These are phyloP conservation scores for Aspergillus homomorphus DNA, from an alignment of 495 filamentous ascomycete genomes.

Conservation along the genomic window DNA sequence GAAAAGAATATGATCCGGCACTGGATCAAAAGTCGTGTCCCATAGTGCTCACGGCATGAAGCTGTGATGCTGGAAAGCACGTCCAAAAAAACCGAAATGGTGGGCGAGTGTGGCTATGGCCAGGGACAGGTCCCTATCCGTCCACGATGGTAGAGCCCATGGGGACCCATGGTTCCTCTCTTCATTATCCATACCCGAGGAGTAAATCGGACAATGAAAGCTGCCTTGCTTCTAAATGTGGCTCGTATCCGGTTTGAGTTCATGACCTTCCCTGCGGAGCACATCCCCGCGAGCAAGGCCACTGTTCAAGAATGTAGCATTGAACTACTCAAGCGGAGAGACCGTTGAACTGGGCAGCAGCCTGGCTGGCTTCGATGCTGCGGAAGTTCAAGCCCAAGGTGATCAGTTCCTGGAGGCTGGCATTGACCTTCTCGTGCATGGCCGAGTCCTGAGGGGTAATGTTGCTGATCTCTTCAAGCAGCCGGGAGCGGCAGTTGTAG, in stretches of 20 bases:
- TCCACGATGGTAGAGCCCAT: too few relatives aligned
- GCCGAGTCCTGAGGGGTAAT: conserved; percentile 43
- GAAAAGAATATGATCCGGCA: conserved; percentile 5
- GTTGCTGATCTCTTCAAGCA: conserved; percentile 41
- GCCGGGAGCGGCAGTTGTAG: conserved; percentile 40
- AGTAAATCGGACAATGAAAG: too few relatives aligned
- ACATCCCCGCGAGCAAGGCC: neutral
- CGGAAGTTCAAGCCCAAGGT: conserved; percentile 46
- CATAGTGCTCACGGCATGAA: neutral
- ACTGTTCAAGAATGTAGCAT: conserved; percentile 4
- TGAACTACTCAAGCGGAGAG: conserved; percentile 32
- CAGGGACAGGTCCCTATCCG: too few relatives aligned
- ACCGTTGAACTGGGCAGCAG: conserved; percentile 37
- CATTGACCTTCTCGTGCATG: conserved; percentile 49
- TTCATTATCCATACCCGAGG: too few relatives aligned
- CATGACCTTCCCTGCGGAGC: neutral
- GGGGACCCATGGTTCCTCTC: too few relatives aligned
- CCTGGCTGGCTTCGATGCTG: conserved; percentile 46
- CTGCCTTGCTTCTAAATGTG: too few relatives aligned
- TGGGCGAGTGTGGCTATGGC: too few relatives aligned
- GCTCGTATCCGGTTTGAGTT: too few relatives aligned
- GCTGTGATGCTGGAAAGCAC: conserved; percentile 1
- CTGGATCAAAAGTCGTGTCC: neutral
- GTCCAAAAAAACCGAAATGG: conserved; percentile 4
- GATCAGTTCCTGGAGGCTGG: conserved; percentile 47